These are phyloP conservation scores for Sporothrix pseudoabietina DNA, from an alignment of 2,329 filamentous ascomycete genomes.

Conservation along the genomic window DNA sequence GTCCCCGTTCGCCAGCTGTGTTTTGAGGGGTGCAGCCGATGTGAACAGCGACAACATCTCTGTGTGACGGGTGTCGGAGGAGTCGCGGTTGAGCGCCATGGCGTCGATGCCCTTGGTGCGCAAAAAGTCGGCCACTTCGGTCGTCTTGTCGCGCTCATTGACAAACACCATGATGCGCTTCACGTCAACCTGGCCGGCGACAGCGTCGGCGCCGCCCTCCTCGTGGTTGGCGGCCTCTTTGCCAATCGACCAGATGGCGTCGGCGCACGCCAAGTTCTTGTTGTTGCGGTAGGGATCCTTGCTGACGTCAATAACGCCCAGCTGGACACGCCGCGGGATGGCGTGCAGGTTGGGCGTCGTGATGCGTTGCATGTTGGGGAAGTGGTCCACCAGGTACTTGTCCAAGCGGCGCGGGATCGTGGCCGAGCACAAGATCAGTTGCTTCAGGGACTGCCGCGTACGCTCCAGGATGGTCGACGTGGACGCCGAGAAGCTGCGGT, in stretches of 20 bases:
- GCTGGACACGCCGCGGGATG: conserved; percentile 89
- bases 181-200: conserved; percentile 62
- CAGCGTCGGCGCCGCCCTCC: conserved; percentile 40
- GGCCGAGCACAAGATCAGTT: conserved; percentile 90
- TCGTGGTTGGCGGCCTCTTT: conserved; percentile 68
- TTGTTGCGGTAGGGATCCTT: conserved; percentile 93
- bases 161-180: conserved; percentile 65
- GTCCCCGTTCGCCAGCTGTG: background rate
- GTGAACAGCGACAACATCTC: conserved; percentile 80
- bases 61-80: conserved; percentile 72
- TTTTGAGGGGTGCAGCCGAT: conserved; percentile 46
- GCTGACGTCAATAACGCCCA: conserved; percentile 88
- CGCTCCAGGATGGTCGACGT: conserved; percentile 83
- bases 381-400: conserved; percentile 76
- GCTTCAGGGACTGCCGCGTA: conserved; percentile 75
- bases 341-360: conserved; percentile 96
- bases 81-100: conserved; percentile 81
- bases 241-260: conserved; percentile 91
- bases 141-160: conserved; percentile 51
- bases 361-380: conserved; percentile 80
- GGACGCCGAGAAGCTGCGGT: conserved; percentile 84
- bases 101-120: conserved; percentile 85
- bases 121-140: conserved; percentile 78
- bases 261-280: conserved; percentile 88
- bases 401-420: conserved; percentile 92